A percentile compares a stretch with the other conserved stretches of the same genome.
Conservation (phyloP, 306 rosid species). For the Lupinus albus region DNA sequence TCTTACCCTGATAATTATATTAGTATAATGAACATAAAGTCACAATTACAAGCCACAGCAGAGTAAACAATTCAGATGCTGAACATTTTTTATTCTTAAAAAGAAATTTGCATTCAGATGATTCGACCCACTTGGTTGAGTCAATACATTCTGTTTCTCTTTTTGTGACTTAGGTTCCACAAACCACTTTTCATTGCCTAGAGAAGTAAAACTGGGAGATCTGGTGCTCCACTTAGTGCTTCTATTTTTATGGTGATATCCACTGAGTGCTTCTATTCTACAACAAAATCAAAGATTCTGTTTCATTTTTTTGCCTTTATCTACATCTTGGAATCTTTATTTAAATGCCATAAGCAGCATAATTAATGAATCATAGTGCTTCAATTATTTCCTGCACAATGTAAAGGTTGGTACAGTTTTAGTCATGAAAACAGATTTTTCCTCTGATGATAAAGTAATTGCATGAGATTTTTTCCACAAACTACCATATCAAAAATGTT, state of each 20-base stretch:
- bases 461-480: background rate
- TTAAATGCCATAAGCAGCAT: conserved; percentile 29
- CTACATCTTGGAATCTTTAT: conserved; percentile 33
- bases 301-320: conserved; percentile 25
- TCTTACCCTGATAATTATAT: background rate
- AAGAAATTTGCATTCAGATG: conserved; percentile 7
- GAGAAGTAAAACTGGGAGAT: conserved; percentile 32
- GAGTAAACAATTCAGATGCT: conserved; percentile 42
- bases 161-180: conserved; percentile 35
- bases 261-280: conserved; percentile 34
- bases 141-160: conserved; percentile 36
- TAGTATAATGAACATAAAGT: conserved; percentile 17
- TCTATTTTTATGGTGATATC: conserved; percentile 1
- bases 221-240: conserved; percentile 29
- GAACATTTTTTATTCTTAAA: conserved; percentile 10
- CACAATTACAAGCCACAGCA: conserved; percentile 2
- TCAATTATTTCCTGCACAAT: background rate
- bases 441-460: background rate
- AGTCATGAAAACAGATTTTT: conserved; percentile 25
- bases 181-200: conserved; percentile 5
- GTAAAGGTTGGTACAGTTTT: background rate
- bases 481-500: no score
- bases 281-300: conserved; percentile 38
- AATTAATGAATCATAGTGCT: conserved; percentile 16
- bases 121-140: conserved; percentile 34